A percentile compares a stretch with the other conserved stretches of the same genome.
phyloP scores from a whole-genome alignment of 768 basidiomycete genomes.

The Mycena rebaudengoi region DNA sequence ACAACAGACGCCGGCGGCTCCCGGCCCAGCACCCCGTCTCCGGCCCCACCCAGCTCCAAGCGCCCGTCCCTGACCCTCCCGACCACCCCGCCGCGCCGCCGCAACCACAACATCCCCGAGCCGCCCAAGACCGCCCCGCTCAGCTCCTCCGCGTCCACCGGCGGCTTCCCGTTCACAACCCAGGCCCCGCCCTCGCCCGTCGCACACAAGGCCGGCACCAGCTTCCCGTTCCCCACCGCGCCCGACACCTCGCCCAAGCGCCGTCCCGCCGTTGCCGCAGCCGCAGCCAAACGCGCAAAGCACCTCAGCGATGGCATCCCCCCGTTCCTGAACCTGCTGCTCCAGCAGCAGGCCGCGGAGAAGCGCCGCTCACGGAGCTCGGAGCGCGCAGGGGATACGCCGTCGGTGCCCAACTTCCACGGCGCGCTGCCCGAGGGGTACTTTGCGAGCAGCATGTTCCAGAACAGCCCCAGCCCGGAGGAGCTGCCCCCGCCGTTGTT shows the following conservation, averaged over 20 bases:
- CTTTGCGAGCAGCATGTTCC: slow-evolving; percentile 85
- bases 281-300: slow-evolving; percentile 43
- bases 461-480: slow-evolving; percentile 87
- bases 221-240: slow-evolving; percentile 15
- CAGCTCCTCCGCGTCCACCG: too few relatives aligned
- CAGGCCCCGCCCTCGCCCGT: slow-evolving; percentile 13
- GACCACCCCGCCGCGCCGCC: slow-evolving; percentile 60
- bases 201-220: slow-evolving; percentile 15
- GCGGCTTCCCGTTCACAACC: slow-evolving; percentile 56
- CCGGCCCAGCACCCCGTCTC: not conserved
- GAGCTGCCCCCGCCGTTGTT: slow-evolving; percentile 78
- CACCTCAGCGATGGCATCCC: slow-evolving; percentile 70
- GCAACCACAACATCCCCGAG: too few relatives aligned
- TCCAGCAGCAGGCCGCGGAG: slow-evolving; percentile 49
- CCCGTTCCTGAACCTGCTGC: slow-evolving; percentile 60
- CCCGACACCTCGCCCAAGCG: slow-evolving; percentile 22
- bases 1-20: slow-evolving; percentile 56
- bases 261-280: slow-evolving; percentile 43
- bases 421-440: slow-evolving; percentile 55
- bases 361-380: too few relatives aligned
- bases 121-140: too few relatives aligned
- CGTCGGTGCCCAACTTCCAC: slow-evolving; percentile 25
- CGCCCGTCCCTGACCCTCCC: too few relatives aligned
- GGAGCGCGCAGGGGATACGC: slow-evolving; percentile 30
- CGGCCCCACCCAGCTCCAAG: slow-evolving; percentile 9